These are phyloP conservation scores for Mortierella sp. DNA, from an alignment of 371 early-diverging fungal species.

Conservation along the genomic window DNA sequence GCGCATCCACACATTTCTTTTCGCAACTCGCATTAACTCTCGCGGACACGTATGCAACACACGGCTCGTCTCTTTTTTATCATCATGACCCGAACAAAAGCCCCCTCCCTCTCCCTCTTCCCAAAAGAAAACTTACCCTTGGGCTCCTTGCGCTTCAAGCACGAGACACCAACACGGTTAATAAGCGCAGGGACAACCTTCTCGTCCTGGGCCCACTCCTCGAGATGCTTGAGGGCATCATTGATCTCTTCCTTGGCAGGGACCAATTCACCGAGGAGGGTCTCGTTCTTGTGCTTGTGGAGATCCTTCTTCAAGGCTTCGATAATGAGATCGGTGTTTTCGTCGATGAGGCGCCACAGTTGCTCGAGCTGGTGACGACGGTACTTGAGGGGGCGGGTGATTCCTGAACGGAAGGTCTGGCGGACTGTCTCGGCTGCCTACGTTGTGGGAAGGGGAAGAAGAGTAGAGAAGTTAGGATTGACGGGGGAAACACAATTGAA, in stretches of 20 bases:
- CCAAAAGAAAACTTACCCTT: conserved; percentile 64
- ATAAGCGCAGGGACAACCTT: conserved; percentile 58
- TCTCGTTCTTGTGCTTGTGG: conserved; percentile 69
- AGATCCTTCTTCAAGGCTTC: conserved; percentile 79
- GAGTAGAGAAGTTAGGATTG: not conserved
- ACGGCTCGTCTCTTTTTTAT: not conserved
- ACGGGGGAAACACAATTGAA: not conserved
- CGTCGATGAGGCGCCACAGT: conserved; percentile 72
- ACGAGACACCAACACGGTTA: conserved; percentile 59
- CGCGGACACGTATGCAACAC: not conserved
- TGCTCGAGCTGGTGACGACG: conserved; percentile 80
- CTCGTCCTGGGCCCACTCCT: conserved; percentile 71
- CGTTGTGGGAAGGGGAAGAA: not conserved
- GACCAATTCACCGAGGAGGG: conserved; percentile 75
- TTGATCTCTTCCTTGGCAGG: conserved; percentile 68
- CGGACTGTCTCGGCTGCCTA: conserved; percentile 62
- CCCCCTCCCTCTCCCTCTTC: not conserved
- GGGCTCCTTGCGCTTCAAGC: conserved; percentile 78
- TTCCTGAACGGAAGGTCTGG: conserved; percentile 63
- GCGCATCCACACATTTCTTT: not conserved
- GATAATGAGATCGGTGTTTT: conserved; percentile 72
- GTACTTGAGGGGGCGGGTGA: conserved; percentile 65
- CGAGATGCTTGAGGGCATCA: conserved; percentile 71
- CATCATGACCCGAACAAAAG: not conserved
- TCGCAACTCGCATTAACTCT: not conserved